These are phyloP conservation scores for Musa troglodytarum DNA, from an alignment of 176 grass and related monocot species.

Conservation along the genomic window DNA sequence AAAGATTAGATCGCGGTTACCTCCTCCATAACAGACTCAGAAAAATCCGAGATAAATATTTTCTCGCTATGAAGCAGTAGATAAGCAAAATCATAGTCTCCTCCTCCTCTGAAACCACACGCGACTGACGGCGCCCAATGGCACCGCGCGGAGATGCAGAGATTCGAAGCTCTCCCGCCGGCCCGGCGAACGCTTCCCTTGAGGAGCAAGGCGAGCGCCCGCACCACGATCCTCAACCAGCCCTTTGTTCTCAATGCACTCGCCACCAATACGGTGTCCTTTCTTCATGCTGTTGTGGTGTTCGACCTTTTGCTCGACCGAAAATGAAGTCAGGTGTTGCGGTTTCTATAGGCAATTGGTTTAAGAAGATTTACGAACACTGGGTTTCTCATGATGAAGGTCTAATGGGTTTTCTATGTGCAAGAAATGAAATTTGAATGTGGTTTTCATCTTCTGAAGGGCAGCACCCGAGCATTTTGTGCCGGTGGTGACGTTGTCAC, in stretches of 20 bases:
- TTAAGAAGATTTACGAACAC: slow-evolving; percentile 87
- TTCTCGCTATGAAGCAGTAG: too few relatives aligned
- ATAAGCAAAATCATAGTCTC: neutral
- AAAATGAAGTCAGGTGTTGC: slow-evolving; percentile 13
- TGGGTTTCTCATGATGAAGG: slow-evolving; percentile 94
- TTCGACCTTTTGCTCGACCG: neutral
- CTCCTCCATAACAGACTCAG: too few relatives aligned
- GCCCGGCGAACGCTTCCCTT: slow-evolving; percentile 28
- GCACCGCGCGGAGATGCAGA: neutral
- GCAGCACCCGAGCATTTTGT: slow-evolving; percentile 8
- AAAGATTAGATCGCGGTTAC: too few relatives aligned
- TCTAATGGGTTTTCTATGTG: slow-evolving; percentile 1
- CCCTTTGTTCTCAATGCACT: slow-evolving; percentile 61
- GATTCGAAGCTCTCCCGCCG: neutral
- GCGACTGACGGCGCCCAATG: neutral
- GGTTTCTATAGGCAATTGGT: slow-evolving; percentile 41
- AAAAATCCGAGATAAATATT: neutral
- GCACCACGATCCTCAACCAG: slow-evolving; percentile 71
- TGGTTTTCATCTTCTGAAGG: slow-evolving; percentile 7
- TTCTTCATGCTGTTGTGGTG: neutral
- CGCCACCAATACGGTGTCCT: slow-evolving; percentile 48
- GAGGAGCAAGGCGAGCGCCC: slow-evolving; percentile 68
- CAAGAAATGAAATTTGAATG: neutral
- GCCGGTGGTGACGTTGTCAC: slow-evolving; percentile 8
- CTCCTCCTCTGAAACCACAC: neutral